Percentiles rank a stretch among this genome's conserved stretches.
phyloP scores from a whole-genome alignment of 176 grass and related monocot species.

The Carex cristatella region DNA sequence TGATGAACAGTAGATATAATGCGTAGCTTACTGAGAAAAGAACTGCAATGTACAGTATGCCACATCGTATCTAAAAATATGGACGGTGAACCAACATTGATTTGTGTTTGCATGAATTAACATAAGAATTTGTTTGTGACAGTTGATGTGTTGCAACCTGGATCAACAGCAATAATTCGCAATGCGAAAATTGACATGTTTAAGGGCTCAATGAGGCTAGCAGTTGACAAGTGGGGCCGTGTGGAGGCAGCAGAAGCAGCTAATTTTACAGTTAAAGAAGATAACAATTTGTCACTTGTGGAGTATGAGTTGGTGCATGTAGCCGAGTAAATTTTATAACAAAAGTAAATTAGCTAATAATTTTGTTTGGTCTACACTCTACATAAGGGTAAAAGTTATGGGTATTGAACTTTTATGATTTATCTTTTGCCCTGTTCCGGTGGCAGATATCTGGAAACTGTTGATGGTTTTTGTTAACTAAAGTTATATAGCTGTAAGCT shows the following conservation, averaged over 20 bases:
- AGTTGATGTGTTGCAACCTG: constrained; percentile 68
- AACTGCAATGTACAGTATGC: background rate
- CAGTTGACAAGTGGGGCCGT: constrained; percentile 85
- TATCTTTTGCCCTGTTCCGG: background rate
- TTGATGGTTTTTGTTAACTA: constrained; percentile 17
- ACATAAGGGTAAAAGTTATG: background rate
- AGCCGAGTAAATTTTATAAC: constrained; percentile 32
- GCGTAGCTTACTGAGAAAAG: background rate
- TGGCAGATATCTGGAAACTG: constrained; percentile 11
- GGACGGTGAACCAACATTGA: background rate
- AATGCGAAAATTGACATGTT: constrained; percentile 96
- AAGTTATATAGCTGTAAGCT: constrained; percentile 14
- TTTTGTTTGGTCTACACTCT: constrained; percentile 5
- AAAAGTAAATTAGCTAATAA: constrained; percentile 6
- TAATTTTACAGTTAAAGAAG: constrained; percentile 69
- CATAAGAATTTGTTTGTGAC: background rate
- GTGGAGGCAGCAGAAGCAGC: constrained; percentile 64
- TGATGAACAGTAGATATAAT: background rate
- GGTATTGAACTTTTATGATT: background rate
- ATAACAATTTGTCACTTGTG: constrained; percentile 74
- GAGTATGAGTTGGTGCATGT: constrained; percentile 93
- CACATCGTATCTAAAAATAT: background rate
- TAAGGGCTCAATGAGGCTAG: constrained; percentile 81
- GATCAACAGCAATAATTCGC: constrained; percentile 63
- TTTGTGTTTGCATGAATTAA: constrained; percentile 2